These are phyloP conservation scores for Cichorium intybus DNA, from an alignment of 140 eudicot genomes.

Conservation along the genomic window DNA sequence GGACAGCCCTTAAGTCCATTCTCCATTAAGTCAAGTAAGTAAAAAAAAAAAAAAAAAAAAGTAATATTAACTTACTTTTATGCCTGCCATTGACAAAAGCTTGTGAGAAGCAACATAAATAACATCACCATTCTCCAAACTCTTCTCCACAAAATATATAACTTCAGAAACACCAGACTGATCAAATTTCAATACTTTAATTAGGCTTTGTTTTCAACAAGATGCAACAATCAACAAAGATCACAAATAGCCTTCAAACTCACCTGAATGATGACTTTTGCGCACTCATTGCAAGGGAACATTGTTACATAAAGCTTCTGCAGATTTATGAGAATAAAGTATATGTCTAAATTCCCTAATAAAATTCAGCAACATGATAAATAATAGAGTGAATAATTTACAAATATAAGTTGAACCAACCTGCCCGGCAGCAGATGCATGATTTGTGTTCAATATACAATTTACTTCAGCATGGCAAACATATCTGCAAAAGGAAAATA, in stretches of 20 bases:
- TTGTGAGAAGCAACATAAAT: slow-evolving; percentile 83
- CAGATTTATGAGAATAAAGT: slow-evolving; percentile 7
- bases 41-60: too few relatives aligned
- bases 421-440: slow-evolving; percentile 95
- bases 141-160: slow-evolving; percentile 83
- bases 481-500: slow-evolving; percentile 44
- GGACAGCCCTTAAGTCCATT: too few relatives aligned
- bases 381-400: neutral
- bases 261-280: slow-evolving; percentile 94
- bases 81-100: slow-evolving; percentile 75
- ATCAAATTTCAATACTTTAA: neutral
- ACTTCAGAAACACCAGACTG: slow-evolving; percentile 96
- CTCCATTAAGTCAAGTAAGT: too few relatives aligned
- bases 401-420: slow-evolving; percentile 38
- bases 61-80: slow-evolving; percentile 74
- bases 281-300: slow-evolving; percentile 97
- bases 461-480: slow-evolving; percentile 97
- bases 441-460: slow-evolving; percentile 84
- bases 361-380: neutral
- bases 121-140: slow-evolving; percentile 58
- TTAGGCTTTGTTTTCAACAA: neutral
- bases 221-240: slow-evolving; percentile 22
- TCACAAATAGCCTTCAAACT: neutral
- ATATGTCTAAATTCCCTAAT: neutral
- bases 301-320: slow-evolving; percentile 92